Base-by-base conservation (phyloP, 2,329 filamentous ascomycete genomes). In the Stagonosporopsis rhizophila region DNA sequence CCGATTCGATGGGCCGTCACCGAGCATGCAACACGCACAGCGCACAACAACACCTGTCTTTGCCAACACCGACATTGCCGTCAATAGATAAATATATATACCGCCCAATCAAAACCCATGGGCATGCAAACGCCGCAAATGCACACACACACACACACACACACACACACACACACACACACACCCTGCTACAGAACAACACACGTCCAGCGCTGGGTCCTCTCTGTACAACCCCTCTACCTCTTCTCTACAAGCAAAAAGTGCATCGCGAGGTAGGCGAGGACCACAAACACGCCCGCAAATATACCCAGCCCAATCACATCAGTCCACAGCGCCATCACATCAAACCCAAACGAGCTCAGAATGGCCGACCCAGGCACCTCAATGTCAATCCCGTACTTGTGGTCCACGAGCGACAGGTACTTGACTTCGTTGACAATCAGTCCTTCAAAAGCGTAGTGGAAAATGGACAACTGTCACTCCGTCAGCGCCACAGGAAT, bases 351-450 rank as follows among this genome's bases (percentile, higher is more conserved):
- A 75, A 99, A 99, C 0, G 90, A 92, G 76, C 91, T 96, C 52
- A 99, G 79, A 64, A 99, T 99, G 0, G 92, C 91, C 0, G 94
- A 92, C 30, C 95, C 95, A 0, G 95, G 95, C 0, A 99, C 92
- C 48, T 95, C 94, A 61, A 99, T 99, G 70, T 98, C 92, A 5
- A 99, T 85, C 6, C 95, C 95, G 58, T 96, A 97, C 77, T 98
- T 96, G 76, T 95, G 89, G 75, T 99, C 95, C 38, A 96, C 86
- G 23, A 99, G 84, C 0, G 90, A 94, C 39, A 99, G 82, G 68
- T 92, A 91, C 23, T 92, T 88, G 42, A 97, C 96, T 79, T 99
- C 95, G 72, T 98, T 99, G 67, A 99, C 95, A 61, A 98, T 96
- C 14, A 99, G 84, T 2, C 91, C 90, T 81, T 99, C 95, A 68